Percentiles rank a stretch among this genome's conserved stretches.
These are phyloP conservation scores for Clarkia xantiana DNA, from an alignment of 345 rosid genomes.

Conservation along the genomic window DNA sequence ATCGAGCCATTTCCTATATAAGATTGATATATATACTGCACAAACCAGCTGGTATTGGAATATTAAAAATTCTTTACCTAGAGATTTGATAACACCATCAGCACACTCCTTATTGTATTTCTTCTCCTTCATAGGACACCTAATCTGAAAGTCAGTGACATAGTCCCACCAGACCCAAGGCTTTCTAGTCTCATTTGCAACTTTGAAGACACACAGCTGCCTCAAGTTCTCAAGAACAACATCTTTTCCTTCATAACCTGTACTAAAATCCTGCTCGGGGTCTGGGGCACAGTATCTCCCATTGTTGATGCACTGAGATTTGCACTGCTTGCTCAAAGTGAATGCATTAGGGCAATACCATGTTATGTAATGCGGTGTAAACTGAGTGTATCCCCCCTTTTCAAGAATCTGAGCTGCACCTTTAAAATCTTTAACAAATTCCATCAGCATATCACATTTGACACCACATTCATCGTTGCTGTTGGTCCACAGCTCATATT, in stretches of 20 bases:
- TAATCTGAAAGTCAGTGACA: conserved; percentile 82
- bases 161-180: conserved; percentile 99
- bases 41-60: neutral
- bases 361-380: conserved; percentile 93
- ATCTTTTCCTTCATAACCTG: conserved; percentile 87
- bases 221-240: conserved; percentile 86
- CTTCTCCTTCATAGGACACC: conserved; percentile 95
- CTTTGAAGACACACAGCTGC: conserved; percentile 77
- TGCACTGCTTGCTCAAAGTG: conserved; percentile 75
- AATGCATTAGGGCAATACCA: conserved; percentile 95
- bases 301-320: conserved; percentile 89
- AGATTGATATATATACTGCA: neutral
- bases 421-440: conserved; percentile 68
- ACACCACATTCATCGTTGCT: conserved; percentile 93
- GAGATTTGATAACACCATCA: conserved; percentile 53
- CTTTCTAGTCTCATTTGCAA: conserved; percentile 62
- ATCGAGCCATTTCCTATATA: too few relatives aligned
- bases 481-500: conserved; percentile 88
- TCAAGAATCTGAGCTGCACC: conserved; percentile 88
- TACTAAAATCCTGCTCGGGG: conserved; percentile 91
- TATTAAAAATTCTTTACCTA: conserved; percentile 26
- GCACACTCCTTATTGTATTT: conserved; percentile 81
- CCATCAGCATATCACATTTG: conserved; percentile 86
- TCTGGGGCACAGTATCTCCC: conserved; percentile 98
- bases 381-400: conserved; percentile 85